Base-by-base conservation (phyloP, 345 rosid species). In the Salix dunnii region DNA sequence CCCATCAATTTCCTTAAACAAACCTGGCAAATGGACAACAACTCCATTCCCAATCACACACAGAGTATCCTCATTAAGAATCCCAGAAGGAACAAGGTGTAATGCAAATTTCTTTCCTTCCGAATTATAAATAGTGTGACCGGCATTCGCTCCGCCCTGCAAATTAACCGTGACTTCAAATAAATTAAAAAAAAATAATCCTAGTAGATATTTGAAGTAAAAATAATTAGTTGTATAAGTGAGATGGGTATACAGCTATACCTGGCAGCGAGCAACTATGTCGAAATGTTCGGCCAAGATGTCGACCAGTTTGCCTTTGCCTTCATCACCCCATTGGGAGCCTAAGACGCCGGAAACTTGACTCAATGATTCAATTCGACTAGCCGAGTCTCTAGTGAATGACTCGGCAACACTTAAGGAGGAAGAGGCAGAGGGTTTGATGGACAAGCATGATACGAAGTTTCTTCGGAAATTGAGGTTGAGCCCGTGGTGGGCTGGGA, bases 121-220 rank as follows among this genome's bases (percentile, higher is more conserved):
- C 7, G 98, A 53, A 77, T 91, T 96, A 61, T 96, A 96, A 72
- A 96, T 93, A n/a, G 99, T 96, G 77, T 96, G 99, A 12, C 99
- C 99, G 66, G 99, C 99, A 81, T 96, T 96, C 36, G 99, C 97
- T 86, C 99, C 98, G 64, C 99, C 98, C 99, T 96, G 82, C 31
- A 28, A 31, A 18, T 49, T 66, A 36, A 74, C 53, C 30, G 30
- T 23, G n/a, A 67, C 43, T 42, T 42, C 69, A 30, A 65, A 4
- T 33, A 27, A 74, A 4, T 46, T 17, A 33, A 28, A 20, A 21
- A 30, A 43, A 25, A 18, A 48, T 10, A 17, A 23, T 20, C 30
- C 72, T 17, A 68, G 16, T 12, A n/a, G 10, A 13, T 21, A 25
- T 17, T 35, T 20, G 4, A 35, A 68, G 2, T n/a, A 20, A 11